Evolutionary conservation across 2,329 filamentous ascomycete genomes (phyloP), one percentile per base, ranked within the genome.

Genomic region (Aspergillus aculeatus): DNA sequence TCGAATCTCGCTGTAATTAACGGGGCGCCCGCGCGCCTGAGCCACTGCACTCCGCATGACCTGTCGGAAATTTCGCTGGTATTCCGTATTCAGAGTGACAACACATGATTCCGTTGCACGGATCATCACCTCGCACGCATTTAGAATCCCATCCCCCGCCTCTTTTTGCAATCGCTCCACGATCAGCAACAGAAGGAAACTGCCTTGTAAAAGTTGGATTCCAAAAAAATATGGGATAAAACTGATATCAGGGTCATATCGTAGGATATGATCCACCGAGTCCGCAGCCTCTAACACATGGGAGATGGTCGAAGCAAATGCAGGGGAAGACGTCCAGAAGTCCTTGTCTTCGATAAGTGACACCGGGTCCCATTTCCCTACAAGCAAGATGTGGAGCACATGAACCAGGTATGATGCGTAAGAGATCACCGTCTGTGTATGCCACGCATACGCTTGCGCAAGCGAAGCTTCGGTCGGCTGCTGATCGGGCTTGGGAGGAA

Each of bases 151-250:
- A 3, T 90, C 86, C n/a, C 89, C 92, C 1, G 91, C 92, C 73
- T 96, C 91, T 21, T 87, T 86, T 75, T 93, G 89, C 57, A 96
- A 81, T 74, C 96, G 95, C 73, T 96, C 93, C 61, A 92, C 92
- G 54, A 96, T 96, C 49, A 96, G 81, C 1, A 96, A 83, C 24
- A 96, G 80, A 47, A 96, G 78, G 74, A 96, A 96, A 44, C 91
- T 96, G 5, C 92, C 93, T 71, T 97, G 93, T 5, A 97, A 81
- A 2, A 97, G 82, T 73, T 96, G 96, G 62, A 96, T 94, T 60
- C 92, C 93, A 66, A 96, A 96, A 80, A 96, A 96, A 80, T 96
- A 96, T 1, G 93, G 93, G 91, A 96, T 96, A 76, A 96, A 96
- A 75, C 94, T 93, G 53, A 96, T 82, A 59, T 95, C 92, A 0